Base-by-base conservation (phyloP, 2,329 filamentous ascomycete species). In the Mycosphaerella sp. region DNA sequence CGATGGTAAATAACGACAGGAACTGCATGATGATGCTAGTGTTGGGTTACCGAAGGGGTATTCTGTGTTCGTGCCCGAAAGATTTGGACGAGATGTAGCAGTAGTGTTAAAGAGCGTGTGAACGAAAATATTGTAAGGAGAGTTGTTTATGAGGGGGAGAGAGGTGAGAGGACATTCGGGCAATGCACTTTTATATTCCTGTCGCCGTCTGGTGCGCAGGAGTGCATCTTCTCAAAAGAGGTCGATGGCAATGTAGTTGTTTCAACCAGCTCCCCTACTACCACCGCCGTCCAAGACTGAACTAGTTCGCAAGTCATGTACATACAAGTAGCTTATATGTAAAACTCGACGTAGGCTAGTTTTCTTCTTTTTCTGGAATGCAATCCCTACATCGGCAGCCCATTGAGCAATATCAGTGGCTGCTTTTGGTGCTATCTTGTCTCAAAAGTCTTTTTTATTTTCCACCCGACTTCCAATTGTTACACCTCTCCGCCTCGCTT, bases 11-110 rank as follows among this genome's bases (percentile, higher is more conserved):
- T 21, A 53, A 41, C 36, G 48, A 40, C 29, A 48, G 51, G 31
- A 52, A 40, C 26, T 57, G 46, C 56, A 57, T 61, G 45, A 9
- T 57, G 51, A 10, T n/a, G 32, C 14, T 23, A 11, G 14, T n/a
- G 14, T 8, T 9, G 40, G 23, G 23, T 9, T 42, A 7, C 23
- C 9, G 41, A 14, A 43, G 26, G 14, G 7, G 36, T 29, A 21
- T 10, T 9, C 31, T n/a, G 26, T 4, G 21, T 21, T 4, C 21
- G 21, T 21, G 21, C 21, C 21, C 2, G 21, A 29, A 29, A 29
- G 26, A 29, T 29, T 29, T 29, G 26, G 26, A 29, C 26, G 26
- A 29, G 26, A 29, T 29, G 26, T 29, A 29, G 26, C 26, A 29
- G 26, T 29, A 29, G 31, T 23, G 34, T 17, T 17, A 7, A 7